Percentiles rank a stretch among this genome's conserved stretches.
Evolutionary conservation across 495 filamentous ascomycete genomes (phyloP).

Genomic region (Penicillium antarcticum): DNA sequence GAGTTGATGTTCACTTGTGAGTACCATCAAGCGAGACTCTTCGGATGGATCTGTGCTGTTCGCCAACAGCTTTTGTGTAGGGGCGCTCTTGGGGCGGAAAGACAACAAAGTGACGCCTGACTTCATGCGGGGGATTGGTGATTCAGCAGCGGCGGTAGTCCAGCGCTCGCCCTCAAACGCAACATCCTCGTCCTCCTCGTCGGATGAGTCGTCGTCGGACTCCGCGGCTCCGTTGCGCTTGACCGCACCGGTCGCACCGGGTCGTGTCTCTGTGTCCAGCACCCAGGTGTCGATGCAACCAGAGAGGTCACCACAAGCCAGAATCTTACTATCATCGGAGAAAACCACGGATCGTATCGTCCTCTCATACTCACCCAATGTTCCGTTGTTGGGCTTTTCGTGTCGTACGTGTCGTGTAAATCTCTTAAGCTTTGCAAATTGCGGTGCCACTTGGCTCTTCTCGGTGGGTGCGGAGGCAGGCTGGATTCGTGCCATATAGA

Average conservation of each 20-base stretch:
- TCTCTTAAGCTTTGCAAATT: constrained; percentile 53
- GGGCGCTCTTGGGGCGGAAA: constrained; percentile 55
- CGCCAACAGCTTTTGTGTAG: constrained; percentile 25
- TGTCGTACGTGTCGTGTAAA: constrained; percentile 54
- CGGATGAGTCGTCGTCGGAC: constrained; percentile 52
- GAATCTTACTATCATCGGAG: constrained; percentile 73
- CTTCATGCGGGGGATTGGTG: constrained; percentile 75
- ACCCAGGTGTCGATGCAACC: constrained; percentile 88
- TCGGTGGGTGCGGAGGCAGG: constrained; percentile 31
- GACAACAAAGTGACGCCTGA: constrained; percentile 67
- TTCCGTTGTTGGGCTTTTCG: constrained; percentile 55
- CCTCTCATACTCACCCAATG: constrained; percentile 73
- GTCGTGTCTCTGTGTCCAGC: constrained; percentile 53
- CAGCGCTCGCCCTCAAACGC: constrained; percentile 55
- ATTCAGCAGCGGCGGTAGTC: constrained; percentile 61
- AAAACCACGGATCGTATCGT: constrained; percentile 73
- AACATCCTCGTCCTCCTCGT: constrained; percentile 43
- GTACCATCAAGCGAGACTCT: constrained; percentile 64
- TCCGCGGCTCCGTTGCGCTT: constrained; percentile 27
- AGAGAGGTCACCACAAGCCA: constrained; percentile 75
- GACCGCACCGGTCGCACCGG: constrained; percentile 21
- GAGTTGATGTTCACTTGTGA: constrained; percentile 74
- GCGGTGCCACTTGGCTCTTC: constrained; percentile 43
- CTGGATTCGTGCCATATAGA: constrained; percentile 45
- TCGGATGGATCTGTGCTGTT: constrained; percentile 32